Evolutionary conservation across 768 basidiomycete genomes (phyloP), one percentile per base, ranked within the genome.

Genomic region (Tulasnella sp.): DNA sequence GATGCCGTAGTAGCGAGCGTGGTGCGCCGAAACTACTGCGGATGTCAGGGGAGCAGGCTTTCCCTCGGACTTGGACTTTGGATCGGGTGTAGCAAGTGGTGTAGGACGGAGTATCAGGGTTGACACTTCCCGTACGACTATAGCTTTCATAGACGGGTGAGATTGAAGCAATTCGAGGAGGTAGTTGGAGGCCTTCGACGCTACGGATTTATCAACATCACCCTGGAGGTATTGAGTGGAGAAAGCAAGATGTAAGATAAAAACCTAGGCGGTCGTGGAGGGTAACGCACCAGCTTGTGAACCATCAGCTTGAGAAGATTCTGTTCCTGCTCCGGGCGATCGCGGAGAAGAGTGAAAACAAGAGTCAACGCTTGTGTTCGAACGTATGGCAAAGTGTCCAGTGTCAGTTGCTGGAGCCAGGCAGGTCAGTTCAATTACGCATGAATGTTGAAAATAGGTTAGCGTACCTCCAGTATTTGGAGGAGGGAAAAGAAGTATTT

Each of bases 321-420:
- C 82, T 98, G 95, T 83, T 99, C 98, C 83, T 99, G 98, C 83
- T 99, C 98, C 0, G 97, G 95, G 81, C 95, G 96, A 79, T 92
- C 92, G 42, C 90, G 89, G 15, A 99, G 89, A 5, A 99, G 89
- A 39, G 90, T 91, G 83, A 88, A 90, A 46, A 96, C 90, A 48
- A 96, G 87, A 35, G 88, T 88, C 77, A 98, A 87, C 0, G 93
- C 87, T 84, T 97, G 96, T 0, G 89, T 96, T 48, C 96, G 91
- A 77, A 98, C 91, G 81, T 96, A 98, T 2, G 91, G 88, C 4
- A 98, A 87, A 0, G 94, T 91, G 83, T 99, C 96, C 75, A 93
- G 87, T 0, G 93, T 91, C 72, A 96, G 87, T 2, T 88, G 88
- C 94, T 95, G 79, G 9, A 57, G 39, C 4, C 11, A 20, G 77